phyloP scores from a whole-genome alignment of 495 filamentous ascomycete species.

The Chaetomidium leptoderma region DNA sequence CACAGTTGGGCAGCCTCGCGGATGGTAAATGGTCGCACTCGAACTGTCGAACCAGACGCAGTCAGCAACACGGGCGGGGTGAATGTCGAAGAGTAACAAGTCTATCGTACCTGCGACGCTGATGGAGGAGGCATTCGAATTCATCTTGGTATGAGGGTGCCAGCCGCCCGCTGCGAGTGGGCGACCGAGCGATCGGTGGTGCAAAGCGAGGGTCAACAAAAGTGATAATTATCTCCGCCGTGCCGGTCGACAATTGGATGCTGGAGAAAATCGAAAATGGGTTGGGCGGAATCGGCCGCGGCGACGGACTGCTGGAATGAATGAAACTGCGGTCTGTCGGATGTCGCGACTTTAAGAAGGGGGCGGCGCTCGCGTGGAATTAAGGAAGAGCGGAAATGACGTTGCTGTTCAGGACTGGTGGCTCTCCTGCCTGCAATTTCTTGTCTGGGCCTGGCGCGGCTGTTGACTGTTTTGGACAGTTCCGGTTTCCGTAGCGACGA shows the following conservation, averaged over 20 bases:
- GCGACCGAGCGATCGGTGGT: not conserved
- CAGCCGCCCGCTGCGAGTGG: slow-evolving; percentile 5
- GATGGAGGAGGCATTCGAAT: slow-evolving; percentile 49
- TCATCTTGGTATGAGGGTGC: slow-evolving; percentile 29
- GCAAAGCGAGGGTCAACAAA: not conserved
- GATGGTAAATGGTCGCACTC: slow-evolving; percentile 92
- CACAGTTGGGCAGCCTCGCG: slow-evolving; percentile 65
- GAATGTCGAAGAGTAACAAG: not conserved
- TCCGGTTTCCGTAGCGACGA: slow-evolving; percentile 13
- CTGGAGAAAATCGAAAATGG: slow-evolving; percentile 4
- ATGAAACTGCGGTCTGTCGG: no score
- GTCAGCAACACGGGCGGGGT: not conserved
- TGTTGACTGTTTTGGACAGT: slow-evolving; percentile 13
- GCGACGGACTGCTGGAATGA: slow-evolving; percentile 3
- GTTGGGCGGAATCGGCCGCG: not conserved
- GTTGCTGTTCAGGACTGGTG: slow-evolving; percentile 1
- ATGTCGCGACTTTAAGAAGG: slow-evolving; percentile 1
- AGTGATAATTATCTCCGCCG: slow-evolving; percentile 6
- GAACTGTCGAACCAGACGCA: slow-evolving; percentile 51
- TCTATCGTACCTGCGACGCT: slow-evolving; percentile 54
- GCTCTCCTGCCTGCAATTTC: slow-evolving; percentile 14
- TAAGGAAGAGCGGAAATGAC: slow-evolving; percentile 8
- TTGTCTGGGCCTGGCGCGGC: slow-evolving; percentile 6
- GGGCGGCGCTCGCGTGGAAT: not conserved
- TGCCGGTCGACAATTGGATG: slow-evolving; percentile 15